phyloP scores from a whole-genome alignment of 2,329 filamentous ascomycete genomes.

The Trichoderma lentiforme region DNA sequence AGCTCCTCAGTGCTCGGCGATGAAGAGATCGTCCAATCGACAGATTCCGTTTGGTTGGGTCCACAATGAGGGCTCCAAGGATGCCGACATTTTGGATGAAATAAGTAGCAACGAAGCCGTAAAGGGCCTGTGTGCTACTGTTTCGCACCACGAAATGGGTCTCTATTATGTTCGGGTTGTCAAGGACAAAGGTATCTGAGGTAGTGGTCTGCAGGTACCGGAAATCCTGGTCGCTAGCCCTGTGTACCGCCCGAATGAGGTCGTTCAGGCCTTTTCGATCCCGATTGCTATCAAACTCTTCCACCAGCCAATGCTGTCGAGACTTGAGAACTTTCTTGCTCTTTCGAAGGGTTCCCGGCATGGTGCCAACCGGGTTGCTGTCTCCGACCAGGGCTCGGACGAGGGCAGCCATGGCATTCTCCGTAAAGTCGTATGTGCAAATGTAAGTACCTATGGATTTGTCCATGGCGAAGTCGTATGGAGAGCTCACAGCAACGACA shows the following conservation, averaged over 20 bases:
- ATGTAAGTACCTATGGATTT: conserved; percentile 86
- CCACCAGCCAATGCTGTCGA: conserved; percentile 93
- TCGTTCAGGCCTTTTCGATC: conserved; percentile 71
- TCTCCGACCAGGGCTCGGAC: conserved; percentile 84
- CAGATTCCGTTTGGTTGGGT: conserved; percentile 78
- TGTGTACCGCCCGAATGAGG: conserved; percentile 68
- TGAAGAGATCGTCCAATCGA: conserved; percentile 90
- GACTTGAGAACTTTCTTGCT: conserved; percentile 84
- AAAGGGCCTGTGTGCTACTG: conserved; percentile 84
- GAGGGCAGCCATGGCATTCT: conserved; percentile 80
- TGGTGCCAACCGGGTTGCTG: conserved; percentile 54
- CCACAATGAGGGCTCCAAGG: conserved; percentile 84
- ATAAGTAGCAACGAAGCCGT: conserved; percentile 90
- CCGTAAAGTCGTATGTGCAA: conserved; percentile 95
- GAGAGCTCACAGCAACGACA: conserved; percentile 89
- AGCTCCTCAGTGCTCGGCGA: conserved; percentile 73
- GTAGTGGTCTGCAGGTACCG: conserved; percentile 67
- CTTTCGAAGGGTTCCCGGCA: conserved; percentile 75
- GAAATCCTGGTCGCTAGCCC: conserved; percentile 62
- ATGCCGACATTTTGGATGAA: conserved; percentile 69
- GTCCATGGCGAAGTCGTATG: conserved; percentile 95
- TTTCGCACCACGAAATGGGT: conserved; percentile 90
- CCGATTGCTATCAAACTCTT: conserved; percentile 76
- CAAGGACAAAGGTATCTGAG: conserved; percentile 73
- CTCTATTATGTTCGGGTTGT: conserved; percentile 68